Evolutionary conservation across 192 early-diverging fungal species (phyloP), one percentile per base, ranked within the genome.

Genomic region (Mortierella antarctica): DNA sequence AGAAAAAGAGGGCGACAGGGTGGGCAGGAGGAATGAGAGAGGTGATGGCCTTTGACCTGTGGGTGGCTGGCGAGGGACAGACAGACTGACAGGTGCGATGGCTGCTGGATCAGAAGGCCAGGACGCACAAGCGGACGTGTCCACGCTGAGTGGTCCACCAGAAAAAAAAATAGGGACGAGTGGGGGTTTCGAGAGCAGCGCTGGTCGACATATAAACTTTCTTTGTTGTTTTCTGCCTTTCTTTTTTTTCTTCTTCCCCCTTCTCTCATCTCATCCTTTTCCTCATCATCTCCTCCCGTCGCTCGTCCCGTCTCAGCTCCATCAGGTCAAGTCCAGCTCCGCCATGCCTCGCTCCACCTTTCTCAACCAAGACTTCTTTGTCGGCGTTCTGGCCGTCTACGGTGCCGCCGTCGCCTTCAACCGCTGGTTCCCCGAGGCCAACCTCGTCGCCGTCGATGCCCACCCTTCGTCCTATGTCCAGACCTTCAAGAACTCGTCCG

Each of bases 321-420:
- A 31, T 21, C 7, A 20, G 13, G 21, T 6, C 50, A 63, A 13
- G 13, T 46, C 23, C 21, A 41, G 45, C 44, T 42, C 20, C 57
- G 42, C 41, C 54, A 80, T 80, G 77, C 77, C 70, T 62, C 64
- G 77, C 58, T 66, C 70, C 46, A 65, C 60, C 21, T 71, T 80
- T 23, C 44, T 72, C 51, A 57, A 80, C 60, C 77, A 80, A 53
- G 77, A 80, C 18, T 71, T 80, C 31, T 44, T 80, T 65, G 52
- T 80, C 31, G 45, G 45, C 20, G 65, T 80, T 55, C 58, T 80
- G 20, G 70, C 77, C 40, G 54, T 80, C 41, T 80, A 68, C 13
- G 65, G 59, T 8, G 59, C 57, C 45, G 48, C 77, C 10, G 21
- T 80, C 42, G 77, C 77, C 40, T 80, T 80, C 65, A 58, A 45